A percentile compares a stretch with the other conserved stretches of the same genome.
Conservation (phyloP, 1,284 basidiomycete species). For the Trametes versicolor region DNA sequence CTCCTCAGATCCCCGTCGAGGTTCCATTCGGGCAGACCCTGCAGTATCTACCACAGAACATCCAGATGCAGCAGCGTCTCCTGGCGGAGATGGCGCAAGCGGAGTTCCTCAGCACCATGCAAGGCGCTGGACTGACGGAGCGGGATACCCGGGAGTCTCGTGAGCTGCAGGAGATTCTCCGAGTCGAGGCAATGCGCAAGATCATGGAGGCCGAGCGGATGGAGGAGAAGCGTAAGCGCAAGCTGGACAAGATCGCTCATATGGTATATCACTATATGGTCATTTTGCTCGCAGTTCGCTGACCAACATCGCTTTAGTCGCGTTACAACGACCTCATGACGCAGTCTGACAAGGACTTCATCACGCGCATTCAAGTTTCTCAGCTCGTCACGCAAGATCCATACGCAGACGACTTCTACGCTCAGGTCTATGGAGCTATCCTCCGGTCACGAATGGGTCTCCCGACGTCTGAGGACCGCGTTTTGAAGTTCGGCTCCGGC, state of each 20-base stretch:
- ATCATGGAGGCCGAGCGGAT: conserved; percentile 88
- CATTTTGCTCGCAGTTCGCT: neutral
- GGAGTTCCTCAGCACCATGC: conserved; percentile 71
- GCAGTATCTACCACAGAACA: conserved; percentile 64
- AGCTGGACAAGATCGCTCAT: conserved; percentile 85
- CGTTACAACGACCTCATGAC: conserved; percentile 99
- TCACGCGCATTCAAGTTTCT: conserved; percentile 98
- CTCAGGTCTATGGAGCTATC: conserved; percentile 93
- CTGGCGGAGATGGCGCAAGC: conserved; percentile 76
- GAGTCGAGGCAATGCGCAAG: conserved; percentile 83
- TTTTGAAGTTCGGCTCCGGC: conserved; percentile 83
- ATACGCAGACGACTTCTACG: conserved; percentile 98
- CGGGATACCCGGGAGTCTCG: conserved; percentile 38
- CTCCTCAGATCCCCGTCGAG: conserved; percentile 48
- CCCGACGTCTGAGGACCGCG: conserved; percentile 73
- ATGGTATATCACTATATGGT: conserved; percentile 63
- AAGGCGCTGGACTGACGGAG: conserved; percentile 53
- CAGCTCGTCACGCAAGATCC: conserved; percentile 97
- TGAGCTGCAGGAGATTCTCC: conserved; percentile 74
- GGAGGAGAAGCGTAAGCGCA: conserved; percentile 84
- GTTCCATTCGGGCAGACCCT: conserved; percentile 56
- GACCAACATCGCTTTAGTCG: conserved; percentile 61
- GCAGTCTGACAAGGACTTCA: conserved; percentile 99
- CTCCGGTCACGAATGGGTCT: conserved; percentile 81
- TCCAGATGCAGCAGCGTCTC: conserved; percentile 76